These are phyloP conservation scores for Cylindrotheca closterium DNA, from an alignment of 108 stramenopile species.

Conservation along the genomic window DNA sequence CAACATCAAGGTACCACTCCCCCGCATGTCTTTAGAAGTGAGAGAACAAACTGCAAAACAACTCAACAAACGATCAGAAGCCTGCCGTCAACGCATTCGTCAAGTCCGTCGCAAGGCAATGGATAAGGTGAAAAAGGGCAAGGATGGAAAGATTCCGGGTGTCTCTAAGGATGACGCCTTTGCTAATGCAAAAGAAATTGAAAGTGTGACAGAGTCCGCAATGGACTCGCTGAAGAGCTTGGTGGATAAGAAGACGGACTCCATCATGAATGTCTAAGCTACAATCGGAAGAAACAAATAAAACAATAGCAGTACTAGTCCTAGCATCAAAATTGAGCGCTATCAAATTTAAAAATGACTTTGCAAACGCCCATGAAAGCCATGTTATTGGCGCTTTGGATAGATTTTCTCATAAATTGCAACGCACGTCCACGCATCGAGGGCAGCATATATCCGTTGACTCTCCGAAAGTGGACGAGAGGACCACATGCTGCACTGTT, in stretches of 20 bases:
- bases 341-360: too few species aligned
- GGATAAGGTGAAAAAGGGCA: constrained; percentile 76
- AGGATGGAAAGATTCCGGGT: constrained; percentile 78
- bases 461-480: constrained; percentile 52
- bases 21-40: constrained; percentile 67
- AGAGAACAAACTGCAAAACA: constrained; percentile 75
- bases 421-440: constrained; percentile 77
- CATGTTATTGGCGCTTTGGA: background rate
- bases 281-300: constrained; percentile 1
- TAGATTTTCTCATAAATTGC: constrained; percentile 46
- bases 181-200: constrained; percentile 75
- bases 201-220: constrained; percentile 68
- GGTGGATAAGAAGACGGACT: constrained; percentile 73
- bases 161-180: constrained; percentile 89
- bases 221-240: constrained; percentile 53
- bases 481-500: constrained; percentile 71
- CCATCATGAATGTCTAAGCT: constrained; percentile 60
- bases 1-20: constrained; percentile 72
- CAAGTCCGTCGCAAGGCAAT: constrained; percentile 71
- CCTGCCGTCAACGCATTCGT: constrained; percentile 61
- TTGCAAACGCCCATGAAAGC: too few species aligned
- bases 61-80: constrained; percentile 66
- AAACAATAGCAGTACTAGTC: background rate
- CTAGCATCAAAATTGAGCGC: background rate
- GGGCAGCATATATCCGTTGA: constrained; percentile 69